Percentiles rank a stretch among this genome's conserved stretches.
These are phyloP conservation scores for Juncus inflexus DNA, from an alignment of 176 grass and related monocot species.

Conservation along the genomic window DNA sequence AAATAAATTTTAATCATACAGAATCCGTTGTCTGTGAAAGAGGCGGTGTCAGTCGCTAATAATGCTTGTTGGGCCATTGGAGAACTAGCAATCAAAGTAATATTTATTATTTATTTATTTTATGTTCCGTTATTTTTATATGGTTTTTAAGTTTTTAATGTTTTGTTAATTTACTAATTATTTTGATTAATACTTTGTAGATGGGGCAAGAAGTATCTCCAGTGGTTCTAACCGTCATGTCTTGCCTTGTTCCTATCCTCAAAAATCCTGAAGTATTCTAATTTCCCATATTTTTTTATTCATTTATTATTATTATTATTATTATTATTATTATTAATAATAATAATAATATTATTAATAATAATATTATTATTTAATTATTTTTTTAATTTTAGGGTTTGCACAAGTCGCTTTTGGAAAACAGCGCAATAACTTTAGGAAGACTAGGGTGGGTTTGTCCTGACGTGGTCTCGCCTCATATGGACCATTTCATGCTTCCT, in stretches of 20 bases:
- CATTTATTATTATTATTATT: background rate
- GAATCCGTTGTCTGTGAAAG: slow-evolving; percentile 68
- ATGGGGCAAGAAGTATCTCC: slow-evolving; percentile 79
- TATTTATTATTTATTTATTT: slow-evolving; percentile 5
- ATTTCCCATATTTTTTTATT: slow-evolving; percentile 3
- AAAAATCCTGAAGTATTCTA: slow-evolving; percentile 60
- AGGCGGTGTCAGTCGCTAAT: slow-evolving; percentile 87
- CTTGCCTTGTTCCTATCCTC: slow-evolving; percentile 65
- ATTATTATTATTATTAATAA: background rate
- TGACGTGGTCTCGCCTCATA: slow-evolving; percentile 80
- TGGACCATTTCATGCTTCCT: slow-evolving; percentile 88
- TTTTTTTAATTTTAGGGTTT: slow-evolving; percentile 40
- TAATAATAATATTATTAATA: slow-evolving; percentile 26
- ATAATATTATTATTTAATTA: background rate
- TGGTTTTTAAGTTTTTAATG: background rate
- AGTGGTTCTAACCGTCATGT: slow-evolving; percentile 65
- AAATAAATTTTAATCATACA: slow-evolving; percentile 20
- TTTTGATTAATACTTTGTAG: slow-evolving; percentile 41
- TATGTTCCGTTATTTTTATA: background rate
- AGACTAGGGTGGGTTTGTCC: slow-evolving; percentile 95
- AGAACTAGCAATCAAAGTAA: slow-evolving; percentile 89
- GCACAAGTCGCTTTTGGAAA: slow-evolving; percentile 91
- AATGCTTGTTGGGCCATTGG: slow-evolving; percentile 99
- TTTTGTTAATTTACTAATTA: background rate
- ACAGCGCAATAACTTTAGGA: slow-evolving; percentile 92